These are phyloP conservation scores for Wickerhamomyces tratensis DNA, from an alignment of 805 yeast genomes.

Conservation along the genomic window DNA sequence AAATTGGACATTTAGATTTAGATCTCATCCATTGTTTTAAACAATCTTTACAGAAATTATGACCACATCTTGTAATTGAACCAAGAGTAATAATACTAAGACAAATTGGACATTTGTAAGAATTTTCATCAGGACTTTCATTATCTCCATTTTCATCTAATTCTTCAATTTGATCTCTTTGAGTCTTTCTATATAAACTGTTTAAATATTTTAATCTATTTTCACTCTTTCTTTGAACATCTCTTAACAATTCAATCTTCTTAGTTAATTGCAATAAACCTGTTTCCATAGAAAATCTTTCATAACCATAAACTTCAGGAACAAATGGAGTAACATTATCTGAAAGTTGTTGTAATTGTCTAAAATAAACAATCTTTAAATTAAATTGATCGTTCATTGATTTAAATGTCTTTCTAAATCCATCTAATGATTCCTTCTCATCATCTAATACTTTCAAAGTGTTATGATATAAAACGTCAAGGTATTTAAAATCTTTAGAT, in stretches of 20 bases:
- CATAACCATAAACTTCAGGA: constrained; percentile 17
- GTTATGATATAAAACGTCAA: constrained; percentile 4
- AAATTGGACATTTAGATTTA: constrained; percentile 66
- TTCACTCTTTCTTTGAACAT: constrained; percentile 16
- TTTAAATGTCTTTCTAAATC: constrained; percentile 32
- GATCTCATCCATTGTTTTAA: constrained; percentile 60
- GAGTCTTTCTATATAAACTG: constrained; percentile 23
- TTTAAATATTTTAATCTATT: constrained; percentile 41
- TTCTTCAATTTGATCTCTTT: constrained; percentile 6
- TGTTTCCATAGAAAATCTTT: not conserved
- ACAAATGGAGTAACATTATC: constrained; percentile 61
- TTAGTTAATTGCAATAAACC: not conserved
- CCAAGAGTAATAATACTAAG: constrained; percentile 63
- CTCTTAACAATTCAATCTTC: constrained; percentile 1
- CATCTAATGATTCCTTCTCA: constrained; percentile 19
- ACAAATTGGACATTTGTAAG: constrained; percentile 66
- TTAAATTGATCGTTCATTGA: constrained; percentile 61
- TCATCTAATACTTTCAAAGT: constrained; percentile 22
- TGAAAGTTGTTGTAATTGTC: constrained; percentile 76
- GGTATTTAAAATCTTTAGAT: constrained; percentile 1
- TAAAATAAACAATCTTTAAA: constrained; percentile 71
- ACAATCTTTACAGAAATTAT: constrained; percentile 80
- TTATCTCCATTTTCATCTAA: constrained; percentile 17
- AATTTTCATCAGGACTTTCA: constrained; percentile 7
- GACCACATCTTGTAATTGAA: constrained; percentile 84